These are phyloP conservation scores for Pelargonium exstipulatum DNA, from an alignment of 441 rosid genomes.

Conservation along the genomic window DNA sequence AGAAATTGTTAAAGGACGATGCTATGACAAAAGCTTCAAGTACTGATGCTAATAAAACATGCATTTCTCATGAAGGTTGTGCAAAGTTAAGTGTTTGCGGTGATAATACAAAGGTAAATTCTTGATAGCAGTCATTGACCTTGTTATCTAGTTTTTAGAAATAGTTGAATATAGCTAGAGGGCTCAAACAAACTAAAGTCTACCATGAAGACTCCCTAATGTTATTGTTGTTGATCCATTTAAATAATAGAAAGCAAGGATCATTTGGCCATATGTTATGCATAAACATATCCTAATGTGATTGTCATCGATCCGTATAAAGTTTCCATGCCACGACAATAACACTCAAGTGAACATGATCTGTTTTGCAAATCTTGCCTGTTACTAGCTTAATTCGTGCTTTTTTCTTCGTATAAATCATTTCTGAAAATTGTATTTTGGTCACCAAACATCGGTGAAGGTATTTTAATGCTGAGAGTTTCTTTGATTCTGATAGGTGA, in stretches of 20 bases:
- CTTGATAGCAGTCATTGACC: constrained; percentile 10
- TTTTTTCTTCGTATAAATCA: background rate
- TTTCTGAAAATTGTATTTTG: background rate
- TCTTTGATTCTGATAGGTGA: constrained; percentile 33
- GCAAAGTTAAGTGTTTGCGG: constrained; percentile 17
- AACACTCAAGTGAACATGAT: background rate
- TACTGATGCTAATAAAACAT: constrained; percentile 30
- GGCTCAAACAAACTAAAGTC: background rate
- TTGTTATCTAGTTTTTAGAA: background rate
- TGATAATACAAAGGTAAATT: constrained; percentile 50
- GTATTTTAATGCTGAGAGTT: constrained; percentile 17
- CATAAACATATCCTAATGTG: background rate
- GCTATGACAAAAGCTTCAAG: constrained; percentile 25
- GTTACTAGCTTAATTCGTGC: background rate
- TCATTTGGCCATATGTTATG: background rate
- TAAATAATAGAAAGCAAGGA: background rate
- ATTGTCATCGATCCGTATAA: background rate
- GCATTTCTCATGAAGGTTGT: constrained; percentile 29
- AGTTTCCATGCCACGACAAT: constrained; percentile 2
- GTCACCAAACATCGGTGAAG: background rate
- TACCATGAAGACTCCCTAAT: background rate
- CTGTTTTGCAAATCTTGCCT: background rate
- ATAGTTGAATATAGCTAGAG: background rate
- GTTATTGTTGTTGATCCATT: background rate
- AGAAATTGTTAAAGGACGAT: constrained; percentile 27